Evolutionary conservation across 495 filamentous ascomycete genomes (phyloP).

Genomic region (Tricharina praecox): DNA sequence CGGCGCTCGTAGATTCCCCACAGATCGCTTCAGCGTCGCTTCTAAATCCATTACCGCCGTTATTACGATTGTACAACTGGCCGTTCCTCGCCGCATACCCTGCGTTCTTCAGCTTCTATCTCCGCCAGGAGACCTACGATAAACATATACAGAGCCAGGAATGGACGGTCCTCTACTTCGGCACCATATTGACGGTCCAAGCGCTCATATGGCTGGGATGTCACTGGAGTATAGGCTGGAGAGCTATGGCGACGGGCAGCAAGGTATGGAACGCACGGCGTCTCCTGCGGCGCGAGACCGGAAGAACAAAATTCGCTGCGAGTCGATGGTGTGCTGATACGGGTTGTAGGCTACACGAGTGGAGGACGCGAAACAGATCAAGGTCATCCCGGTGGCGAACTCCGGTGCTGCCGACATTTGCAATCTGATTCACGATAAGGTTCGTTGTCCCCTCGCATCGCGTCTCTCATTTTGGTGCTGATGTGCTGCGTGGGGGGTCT

Average conservation of each 20-base stretch:
- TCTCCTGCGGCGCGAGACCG: not conserved
- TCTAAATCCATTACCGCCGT: constrained; percentile 68
- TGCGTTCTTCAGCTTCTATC: constrained; percentile 68
- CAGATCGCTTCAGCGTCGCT: constrained; percentile 79
- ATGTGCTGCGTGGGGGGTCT: no score
- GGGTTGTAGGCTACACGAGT: constrained; percentile 41
- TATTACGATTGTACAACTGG: constrained; percentile 76
- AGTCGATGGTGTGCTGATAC: not conserved
- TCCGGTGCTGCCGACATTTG: constrained; percentile 84
- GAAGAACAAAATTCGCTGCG: no score
- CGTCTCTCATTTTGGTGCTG: not conserved
- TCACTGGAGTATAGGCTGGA: constrained; percentile 86
- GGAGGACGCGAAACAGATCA: constrained; percentile 68
- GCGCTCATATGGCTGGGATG: constrained; percentile 86
- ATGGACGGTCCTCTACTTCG: constrained; percentile 93
- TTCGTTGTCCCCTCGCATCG: constrained; percentile 26
- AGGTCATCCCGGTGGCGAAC: constrained; percentile 79
- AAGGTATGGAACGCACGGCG: constrained; percentile 26
- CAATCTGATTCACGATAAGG: constrained; percentile 53
- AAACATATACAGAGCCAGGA: constrained; percentile 74
- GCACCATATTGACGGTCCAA: constrained; percentile 71
- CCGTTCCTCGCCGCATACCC: constrained; percentile 87
- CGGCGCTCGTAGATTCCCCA: constrained; percentile 72
- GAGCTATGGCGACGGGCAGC: constrained; percentile 62
- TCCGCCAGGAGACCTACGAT: constrained; percentile 66